phyloP scores from a whole-genome alignment of 371 early-diverging fungal species.

The Nematocida homosporus region DNA sequence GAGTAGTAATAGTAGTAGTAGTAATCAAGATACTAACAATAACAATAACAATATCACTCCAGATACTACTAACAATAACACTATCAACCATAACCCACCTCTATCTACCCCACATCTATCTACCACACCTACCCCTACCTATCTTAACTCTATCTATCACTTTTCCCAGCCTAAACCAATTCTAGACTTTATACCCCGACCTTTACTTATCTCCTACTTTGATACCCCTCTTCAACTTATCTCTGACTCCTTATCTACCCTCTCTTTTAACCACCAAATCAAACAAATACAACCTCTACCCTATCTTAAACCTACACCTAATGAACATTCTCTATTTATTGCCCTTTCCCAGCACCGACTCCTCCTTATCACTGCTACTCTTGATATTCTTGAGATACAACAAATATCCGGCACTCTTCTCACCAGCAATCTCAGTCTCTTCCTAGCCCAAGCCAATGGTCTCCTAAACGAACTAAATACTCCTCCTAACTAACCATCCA shows the following conservation, averaged over 20 bases:
- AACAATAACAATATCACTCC: too few species aligned
- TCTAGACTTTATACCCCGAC: constrained; percentile 2
- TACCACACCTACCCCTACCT: background rate
- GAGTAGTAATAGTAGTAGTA: too few species aligned
- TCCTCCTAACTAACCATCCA: background rate
- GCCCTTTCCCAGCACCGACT: constrained; percentile 6
- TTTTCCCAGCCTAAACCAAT: background rate
- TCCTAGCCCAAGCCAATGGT: constrained; percentile 20
- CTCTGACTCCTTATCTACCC: background rate
- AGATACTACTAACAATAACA: too few species aligned
- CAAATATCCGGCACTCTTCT: constrained; percentile 3
- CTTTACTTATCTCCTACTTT: constrained; percentile 34
- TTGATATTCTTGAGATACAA: constrained; percentile 9
- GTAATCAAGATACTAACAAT: too few species aligned
- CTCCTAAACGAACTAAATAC: constrained; percentile 9
- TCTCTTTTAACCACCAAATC: background rate
- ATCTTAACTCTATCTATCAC: too few species aligned
- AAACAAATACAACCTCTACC: constrained; percentile 1
- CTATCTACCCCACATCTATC: too few species aligned
- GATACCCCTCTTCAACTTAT: background rate
- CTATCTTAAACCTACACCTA: background rate
- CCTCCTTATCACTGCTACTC: constrained; percentile 17
- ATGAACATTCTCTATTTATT: constrained; percentile 45
- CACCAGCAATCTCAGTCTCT: background rate
- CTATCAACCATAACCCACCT: too few species aligned